Evolutionary conservation across 176 grass and related monocot genomes (phyloP), one percentile per base, ranked within the genome.

Genomic region (Cymbopogon citratus): DNA sequence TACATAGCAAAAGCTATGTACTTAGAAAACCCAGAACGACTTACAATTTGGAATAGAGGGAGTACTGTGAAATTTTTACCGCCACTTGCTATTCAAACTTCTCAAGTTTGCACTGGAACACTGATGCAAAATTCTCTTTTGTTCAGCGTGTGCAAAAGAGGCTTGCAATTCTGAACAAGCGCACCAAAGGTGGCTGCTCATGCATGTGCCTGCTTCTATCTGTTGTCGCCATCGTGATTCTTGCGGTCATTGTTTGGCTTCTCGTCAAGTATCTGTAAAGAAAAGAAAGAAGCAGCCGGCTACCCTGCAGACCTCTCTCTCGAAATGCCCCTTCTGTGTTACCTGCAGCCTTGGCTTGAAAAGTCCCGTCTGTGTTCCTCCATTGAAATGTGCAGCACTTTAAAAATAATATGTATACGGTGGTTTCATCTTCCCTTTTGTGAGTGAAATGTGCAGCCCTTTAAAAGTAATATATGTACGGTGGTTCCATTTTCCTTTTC

Each of bases 211-310:
- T 98, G 79, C 78, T 94, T 62, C 35, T 98, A 35, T 93, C 90
- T 3, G 79, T 94, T 4, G 21, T 86, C 2, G 87, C 88, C 45
- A 95, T 95, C 77, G 90, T 98, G 48, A 81, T 93, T 79, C 90
- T 98, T 8, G 88, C 77, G 0, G 92, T 87, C 64, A 87, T 98
- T 7, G 90, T 84, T 40, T 98, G 92, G 92, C 77, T 90, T 85
- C 90, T 98, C 56, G 70, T 98, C 75, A 98, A 95, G 79, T 93
- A 98, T 81, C 69, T 98, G 82, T 98, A 86, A 84, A 79, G 16
- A 34, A 51, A 61, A 73, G 40, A 33, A 14, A 75, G 71, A 56
- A 80, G 52, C 9, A 13, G 34, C 35, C 7, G 21, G n/a, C 12
- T 38, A 43, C 41, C 40, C 11, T 75, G 48, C 5, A 5, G 49